Evolutionary conservation across 257 asterid species (phyloP).

Genomic region (Apocynum venetum): DNA sequence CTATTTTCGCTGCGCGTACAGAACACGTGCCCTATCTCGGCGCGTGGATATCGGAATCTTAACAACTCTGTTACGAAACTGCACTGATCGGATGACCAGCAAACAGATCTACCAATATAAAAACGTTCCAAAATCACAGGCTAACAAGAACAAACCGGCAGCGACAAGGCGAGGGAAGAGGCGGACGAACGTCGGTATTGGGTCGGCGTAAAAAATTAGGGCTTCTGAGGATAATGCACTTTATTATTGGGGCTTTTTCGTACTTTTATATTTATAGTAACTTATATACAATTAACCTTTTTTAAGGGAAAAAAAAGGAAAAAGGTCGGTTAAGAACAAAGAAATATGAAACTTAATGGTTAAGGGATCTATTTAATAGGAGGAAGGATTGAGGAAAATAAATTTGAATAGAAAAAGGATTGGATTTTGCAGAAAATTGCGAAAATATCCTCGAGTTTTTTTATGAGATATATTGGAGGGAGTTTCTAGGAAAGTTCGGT

Average conservation of each 20-base stretch:
- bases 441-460: neutral
- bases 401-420: neutral
- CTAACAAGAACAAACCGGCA: constrained; percentile 2
- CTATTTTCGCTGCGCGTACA: constrained; percentile 20
- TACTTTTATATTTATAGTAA: constrained; percentile 15
- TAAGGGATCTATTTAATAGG: neutral
- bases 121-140: constrained; percentile 12
- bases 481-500: neutral
- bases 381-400: neutral
- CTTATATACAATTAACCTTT: neutral
- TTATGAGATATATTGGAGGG: neutral
- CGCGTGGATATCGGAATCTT: constrained; percentile 7
- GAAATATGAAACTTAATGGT: neutral
- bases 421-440: neutral
- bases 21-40: neutral
- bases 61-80: neutral
- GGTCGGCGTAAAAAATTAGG: constrained; percentile 12
- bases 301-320: neutral
- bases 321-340: neutral
- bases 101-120: neutral
- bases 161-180: neutral
- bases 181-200: constrained; percentile 2
- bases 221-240: neutral
- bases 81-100: neutral
- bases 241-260: constrained; percentile 25